phyloP scores from a whole-genome alignment of 108 stramenopile species.

The Nitzschia sp. region DNA sequence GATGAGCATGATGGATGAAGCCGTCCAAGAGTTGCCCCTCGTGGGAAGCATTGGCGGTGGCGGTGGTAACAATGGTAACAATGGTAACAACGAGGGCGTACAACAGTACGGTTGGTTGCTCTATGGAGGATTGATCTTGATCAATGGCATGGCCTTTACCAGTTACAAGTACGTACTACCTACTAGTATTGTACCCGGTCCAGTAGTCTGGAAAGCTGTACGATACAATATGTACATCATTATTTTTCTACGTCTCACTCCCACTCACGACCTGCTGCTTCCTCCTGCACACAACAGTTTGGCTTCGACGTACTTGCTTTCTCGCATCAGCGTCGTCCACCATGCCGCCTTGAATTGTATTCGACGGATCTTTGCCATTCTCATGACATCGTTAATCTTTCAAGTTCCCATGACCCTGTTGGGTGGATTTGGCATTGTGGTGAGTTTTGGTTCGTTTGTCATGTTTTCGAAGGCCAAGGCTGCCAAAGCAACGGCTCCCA shows the following conservation, averaged over 20 bases:
- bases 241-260: background rate
- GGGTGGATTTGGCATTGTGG: conserved; percentile 50
- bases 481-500: background rate
- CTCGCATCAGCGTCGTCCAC: conserved; percentile 75
- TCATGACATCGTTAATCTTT: conserved; percentile 73
- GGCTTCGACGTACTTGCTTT: conserved; percentile 47
- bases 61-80: background rate
- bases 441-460: conserved; percentile 61
- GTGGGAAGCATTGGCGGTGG: background rate
- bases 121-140: conserved; percentile 42
- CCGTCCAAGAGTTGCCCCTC: conserved; percentile 14
- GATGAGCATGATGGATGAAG: conserved; percentile 14
- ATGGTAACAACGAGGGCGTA: background rate
- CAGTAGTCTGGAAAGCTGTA: background rate
- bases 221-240: background rate
- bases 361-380: conserved; percentile 76
- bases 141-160: conserved; percentile 77
- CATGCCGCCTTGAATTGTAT: conserved; percentile 85
- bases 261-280: no score
- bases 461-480: conserved; percentile 39
- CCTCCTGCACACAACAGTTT: conserved; percentile 10
- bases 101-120: conserved; percentile 37
- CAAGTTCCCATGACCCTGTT: conserved; percentile 48
- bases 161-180: conserved; percentile 59
- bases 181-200: background rate